Base-by-base conservation (phyloP, 805 yeast genomes). In the Candida palmyrensis region DNA sequence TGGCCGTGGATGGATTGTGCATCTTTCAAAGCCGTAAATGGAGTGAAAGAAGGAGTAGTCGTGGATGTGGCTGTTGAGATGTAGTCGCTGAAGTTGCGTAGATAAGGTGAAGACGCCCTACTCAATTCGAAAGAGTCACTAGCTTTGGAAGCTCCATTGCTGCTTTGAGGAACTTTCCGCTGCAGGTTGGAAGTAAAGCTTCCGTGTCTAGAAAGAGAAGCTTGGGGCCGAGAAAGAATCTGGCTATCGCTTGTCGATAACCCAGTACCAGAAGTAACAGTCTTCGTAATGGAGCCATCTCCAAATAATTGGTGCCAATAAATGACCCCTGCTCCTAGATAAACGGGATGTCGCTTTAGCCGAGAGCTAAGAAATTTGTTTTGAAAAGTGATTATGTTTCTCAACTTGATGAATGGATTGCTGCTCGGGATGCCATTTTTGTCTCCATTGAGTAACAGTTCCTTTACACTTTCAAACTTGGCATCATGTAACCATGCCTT, bases 321-420 rank as follows among this genome's bases (percentile, higher is more conserved):
- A 5, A 44, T 38, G 4, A 66, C 53, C 0, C 72, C 72, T 0
- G 71, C 72, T 6, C 56, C 45, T 26, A 66, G 45, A 20, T 50
- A 51, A 10, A 56, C 35, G 0, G 71, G 72, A 26, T 53, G 42
- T 21, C 48, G 37, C 31, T 53, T 56, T 26, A 62, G 44, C 33
- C 42, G 49, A 4, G 67, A 54, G 39, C 64, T 57, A 26, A 62
- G 41, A 41, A 59, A 58, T 33, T 54, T 55, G 33, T 53, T 53
- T 15, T 49, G 49, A 41, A 38, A 62, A 31, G 52, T 51, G 10
- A 64, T 32, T 6, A 66, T 24, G 3, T 61, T 58, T 16, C 55
- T 45, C 65, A 83, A 69, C 1, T 66, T 56, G 2, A 45, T 42
- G 37, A 77, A 70, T 0, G 92, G 94, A 18, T 82, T 85, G 6